These are phyloP conservation scores for Saccharomycopsis amapae DNA, from an alignment of 805 yeast species.

Conservation along the genomic window DNA sequence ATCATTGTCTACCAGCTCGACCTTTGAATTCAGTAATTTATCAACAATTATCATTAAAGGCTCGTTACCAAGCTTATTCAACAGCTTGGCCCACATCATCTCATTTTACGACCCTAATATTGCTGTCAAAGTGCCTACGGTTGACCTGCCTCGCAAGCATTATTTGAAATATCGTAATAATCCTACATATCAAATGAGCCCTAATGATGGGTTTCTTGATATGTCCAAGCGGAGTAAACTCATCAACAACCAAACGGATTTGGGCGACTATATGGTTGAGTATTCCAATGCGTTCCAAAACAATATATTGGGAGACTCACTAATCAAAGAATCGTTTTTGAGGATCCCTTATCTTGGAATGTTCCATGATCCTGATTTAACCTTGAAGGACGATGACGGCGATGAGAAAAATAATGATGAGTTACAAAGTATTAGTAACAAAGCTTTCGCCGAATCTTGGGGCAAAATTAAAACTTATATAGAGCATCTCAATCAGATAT, in stretches of 20 bases:
- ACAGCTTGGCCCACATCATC: not conserved
- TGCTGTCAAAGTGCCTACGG: not conserved
- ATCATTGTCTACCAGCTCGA: not conserved
- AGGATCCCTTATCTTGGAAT: conserved; percentile 16
- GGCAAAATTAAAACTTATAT: too few relatives aligned
- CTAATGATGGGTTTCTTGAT: conserved; percentile 3
- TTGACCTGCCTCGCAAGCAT: not conserved
- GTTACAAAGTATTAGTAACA: too few relatives aligned
- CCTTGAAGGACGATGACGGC: not conserved
- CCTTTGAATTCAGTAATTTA: conserved; percentile 15
- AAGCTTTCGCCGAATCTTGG: too few relatives aligned
- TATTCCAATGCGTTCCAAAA: too few relatives aligned
- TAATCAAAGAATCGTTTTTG: conserved; percentile 6
- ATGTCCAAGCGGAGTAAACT: not conserved
- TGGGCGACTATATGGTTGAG: too few relatives aligned
- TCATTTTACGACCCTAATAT: not conserved
- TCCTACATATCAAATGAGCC: not conserved
- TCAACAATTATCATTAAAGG: conserved; percentile 1
- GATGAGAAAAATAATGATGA: not conserved
- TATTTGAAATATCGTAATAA: conserved; percentile 1
- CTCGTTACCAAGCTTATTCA: conserved; percentile 2
- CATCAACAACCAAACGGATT: not conserved
- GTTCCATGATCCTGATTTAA: conserved; percentile 18
- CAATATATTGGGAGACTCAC: not conserved
- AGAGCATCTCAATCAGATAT: too few relatives aligned